A percentile compares a stretch with the other conserved stretches of the same genome.
Conservation (phyloP, 495 filamentous ascomycete genomes). For the Patellaria atrata region DNA sequence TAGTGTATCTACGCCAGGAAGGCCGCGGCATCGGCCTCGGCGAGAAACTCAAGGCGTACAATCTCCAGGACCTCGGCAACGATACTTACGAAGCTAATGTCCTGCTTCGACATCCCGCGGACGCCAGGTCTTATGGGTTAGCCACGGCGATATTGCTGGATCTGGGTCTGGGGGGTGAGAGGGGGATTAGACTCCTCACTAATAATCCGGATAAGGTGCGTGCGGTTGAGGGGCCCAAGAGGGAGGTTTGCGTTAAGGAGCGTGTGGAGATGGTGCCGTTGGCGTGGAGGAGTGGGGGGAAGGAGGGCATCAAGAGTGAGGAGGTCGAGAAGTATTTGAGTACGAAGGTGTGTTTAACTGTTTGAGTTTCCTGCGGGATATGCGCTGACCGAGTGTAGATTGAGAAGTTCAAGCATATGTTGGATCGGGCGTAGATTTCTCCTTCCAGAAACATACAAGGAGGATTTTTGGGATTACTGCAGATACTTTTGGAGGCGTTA, state of each 20-base stretch:
- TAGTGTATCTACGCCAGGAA: constrained; percentile 92
- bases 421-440: constrained; percentile 9
- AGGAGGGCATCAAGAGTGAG: constrained; percentile 65
- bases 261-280: constrained; percentile 92
- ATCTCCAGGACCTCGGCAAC: constrained; percentile 84
- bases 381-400: constrained; percentile 20
- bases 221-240: constrained; percentile 79
- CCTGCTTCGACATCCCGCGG: constrained; percentile 79
- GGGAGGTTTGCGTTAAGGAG: constrained; percentile 78
- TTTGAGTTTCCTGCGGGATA: neutral
- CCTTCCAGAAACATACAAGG: neutral
- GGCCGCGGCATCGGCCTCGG: constrained; percentile 87
- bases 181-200: constrained; percentile 73
- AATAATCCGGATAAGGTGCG: constrained; percentile 97
- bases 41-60: constrained; percentile 96
- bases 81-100: constrained; percentile 96
- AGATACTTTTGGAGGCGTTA: no score
- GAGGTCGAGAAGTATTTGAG: constrained; percentile 88
- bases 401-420: constrained; percentile 33
- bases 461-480: no score
- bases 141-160: constrained; percentile 89
- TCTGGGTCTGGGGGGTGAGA: constrained; percentile 51
- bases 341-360: constrained; percentile 58
- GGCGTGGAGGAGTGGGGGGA: constrained; percentile 71
- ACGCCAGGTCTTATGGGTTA: constrained; percentile 84